Evolutionary conservation across 192 early-diverging fungal species (phyloP).

Genomic region (Chytriomyces hyalinus): DNA sequence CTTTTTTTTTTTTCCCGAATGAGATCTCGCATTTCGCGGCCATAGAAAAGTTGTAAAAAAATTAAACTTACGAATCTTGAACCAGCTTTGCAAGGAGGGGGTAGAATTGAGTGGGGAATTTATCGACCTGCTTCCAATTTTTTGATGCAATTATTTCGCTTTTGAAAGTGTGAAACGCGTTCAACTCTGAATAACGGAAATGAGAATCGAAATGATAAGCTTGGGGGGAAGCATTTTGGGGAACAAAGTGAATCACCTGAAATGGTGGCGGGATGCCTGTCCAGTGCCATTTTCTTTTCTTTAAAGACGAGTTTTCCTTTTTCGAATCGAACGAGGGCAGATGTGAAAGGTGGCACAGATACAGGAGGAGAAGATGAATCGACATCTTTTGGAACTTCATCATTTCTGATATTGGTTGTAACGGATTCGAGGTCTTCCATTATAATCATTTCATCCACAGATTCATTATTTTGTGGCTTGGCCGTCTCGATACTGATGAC

Average conservation of each 20-base stretch:
- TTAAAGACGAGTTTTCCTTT: slow-evolving; percentile 31
- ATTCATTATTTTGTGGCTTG: no score
- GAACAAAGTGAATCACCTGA: neutral
- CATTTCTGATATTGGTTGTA: no score
- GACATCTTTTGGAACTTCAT: no score
- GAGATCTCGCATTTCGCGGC: no score
- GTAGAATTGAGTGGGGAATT: slow-evolving; percentile 14
- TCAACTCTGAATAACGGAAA: neutral
- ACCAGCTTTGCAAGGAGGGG: slow-evolving; percentile 24
- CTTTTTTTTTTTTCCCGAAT: no score
- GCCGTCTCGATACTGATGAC: no score
- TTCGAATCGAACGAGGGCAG: slow-evolving; percentile 6
- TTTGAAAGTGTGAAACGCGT: slow-evolving; percentile 15
- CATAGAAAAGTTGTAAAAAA: no score
- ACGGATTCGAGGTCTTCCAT: no score
- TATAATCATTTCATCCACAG: no score
- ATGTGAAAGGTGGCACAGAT: neutral
- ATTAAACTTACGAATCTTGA: slow-evolving; percentile 8
- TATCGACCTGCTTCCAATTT: neutral
- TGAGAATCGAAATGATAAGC: neutral
- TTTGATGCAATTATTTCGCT: neutral
- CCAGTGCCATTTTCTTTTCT: slow-evolving; percentile 16
- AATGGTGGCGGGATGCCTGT: slow-evolving; percentile 15
- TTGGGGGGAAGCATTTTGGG: neutral
- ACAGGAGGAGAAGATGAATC: neutral